A percentile compares a stretch with the other conserved stretches of the same genome.
Evolutionary conservation across 2,329 filamentous ascomycete species (phyloP).

Genomic region (Lecanicillium sp.): DNA sequence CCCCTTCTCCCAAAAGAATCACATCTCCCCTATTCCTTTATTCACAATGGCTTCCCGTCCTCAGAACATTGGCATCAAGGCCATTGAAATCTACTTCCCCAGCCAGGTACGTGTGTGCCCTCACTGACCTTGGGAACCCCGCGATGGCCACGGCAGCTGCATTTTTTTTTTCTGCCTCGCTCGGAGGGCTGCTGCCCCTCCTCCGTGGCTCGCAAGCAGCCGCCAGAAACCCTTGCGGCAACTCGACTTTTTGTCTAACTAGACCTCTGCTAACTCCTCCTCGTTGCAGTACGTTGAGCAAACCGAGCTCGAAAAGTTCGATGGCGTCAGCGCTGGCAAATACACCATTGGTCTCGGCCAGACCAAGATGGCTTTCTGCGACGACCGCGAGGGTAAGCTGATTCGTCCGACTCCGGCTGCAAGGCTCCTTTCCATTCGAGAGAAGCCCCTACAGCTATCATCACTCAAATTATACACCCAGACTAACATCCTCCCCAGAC

Average conservation of each 20-base stretch:
- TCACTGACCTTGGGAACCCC: too few species aligned
- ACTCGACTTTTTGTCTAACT: slow-evolving; percentile 15
- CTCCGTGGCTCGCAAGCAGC: slow-evolving; percentile 7
- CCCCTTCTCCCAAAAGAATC: slow-evolving; percentile 2
- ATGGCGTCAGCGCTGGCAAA: slow-evolving; percentile 74
- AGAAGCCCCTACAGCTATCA: background rate
- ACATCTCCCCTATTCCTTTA: slow-evolving; percentile 7
- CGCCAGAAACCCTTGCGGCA: slow-evolving; percentile 11
- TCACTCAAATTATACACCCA: slow-evolving; percentile 1
- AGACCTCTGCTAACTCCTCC: slow-evolving; percentile 7
- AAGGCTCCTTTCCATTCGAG: slow-evolving; percentile 3
- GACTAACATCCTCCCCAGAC: slow-evolving; percentile 41
- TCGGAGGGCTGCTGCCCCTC: slow-evolving; percentile 5
- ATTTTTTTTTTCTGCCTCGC: slow-evolving; percentile 7
- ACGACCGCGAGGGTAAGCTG: slow-evolving; percentile 76
- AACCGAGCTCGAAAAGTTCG: slow-evolving; percentile 75
- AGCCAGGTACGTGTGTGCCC: slow-evolving; percentile 57
- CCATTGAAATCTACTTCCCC: slow-evolving; percentile 85
- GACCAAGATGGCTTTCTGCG: slow-evolving; percentile 89
- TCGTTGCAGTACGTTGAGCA: slow-evolving; percentile 71
- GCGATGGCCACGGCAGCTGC: too few species aligned
- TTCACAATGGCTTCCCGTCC: slow-evolving; percentile 64
- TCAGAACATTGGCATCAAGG: slow-evolving; percentile 86
- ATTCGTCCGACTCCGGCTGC: slow-evolving; percentile 10
- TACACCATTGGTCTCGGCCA: slow-evolving; percentile 89